phyloP scores from a whole-genome alignment of 768 basidiomycete genomes.

The Termitomyces sp. region DNA sequence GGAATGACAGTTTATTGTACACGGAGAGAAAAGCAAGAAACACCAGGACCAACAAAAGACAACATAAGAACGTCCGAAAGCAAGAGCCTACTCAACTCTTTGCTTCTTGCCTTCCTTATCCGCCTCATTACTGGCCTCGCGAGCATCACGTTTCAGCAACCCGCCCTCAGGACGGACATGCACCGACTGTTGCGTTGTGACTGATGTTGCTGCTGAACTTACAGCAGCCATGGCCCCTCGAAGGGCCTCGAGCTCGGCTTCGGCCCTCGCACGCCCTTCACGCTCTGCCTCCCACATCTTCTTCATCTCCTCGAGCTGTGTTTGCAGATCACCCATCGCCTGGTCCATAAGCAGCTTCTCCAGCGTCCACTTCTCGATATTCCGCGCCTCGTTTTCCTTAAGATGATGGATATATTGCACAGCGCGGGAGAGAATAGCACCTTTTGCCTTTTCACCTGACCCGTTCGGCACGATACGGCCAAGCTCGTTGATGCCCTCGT shows the following conservation, averaged over 20 bases:
- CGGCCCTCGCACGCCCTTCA: constrained; percentile 47
- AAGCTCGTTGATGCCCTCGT: constrained; percentile 92
- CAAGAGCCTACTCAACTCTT: constrained; percentile 30
- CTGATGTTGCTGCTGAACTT: neutral
- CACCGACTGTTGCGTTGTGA: constrained; percentile 3
- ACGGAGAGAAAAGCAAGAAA: neutral
- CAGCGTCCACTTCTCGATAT: constrained; percentile 91
- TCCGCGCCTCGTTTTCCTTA: constrained; percentile 85
- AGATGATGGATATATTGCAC: constrained; percentile 91
- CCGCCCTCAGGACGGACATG: constrained; percentile 9
- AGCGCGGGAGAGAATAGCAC: constrained; percentile 80
- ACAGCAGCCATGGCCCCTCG: constrained; percentile 23
- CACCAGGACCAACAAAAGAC: neutral
- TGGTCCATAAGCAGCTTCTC: constrained; percentile 92
- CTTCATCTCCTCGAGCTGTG: constrained; percentile 77
- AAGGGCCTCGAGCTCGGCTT: constrained; percentile 59
- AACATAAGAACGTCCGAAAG: neutral
- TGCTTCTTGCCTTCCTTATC: constrained; percentile 26
- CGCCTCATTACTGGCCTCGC: neutral
- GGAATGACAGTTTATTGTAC: constrained; percentile 1
- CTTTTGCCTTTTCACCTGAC: constrained; percentile 85
- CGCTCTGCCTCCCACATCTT: constrained; percentile 80
- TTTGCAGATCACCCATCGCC: constrained; percentile 82
- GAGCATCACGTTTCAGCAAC: constrained; percentile 13
- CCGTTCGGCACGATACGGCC: constrained; percentile 85